These are phyloP conservation scores for Combretum micranthum DNA, from an alignment of 345 rosid genomes.

Conservation along the genomic window DNA sequence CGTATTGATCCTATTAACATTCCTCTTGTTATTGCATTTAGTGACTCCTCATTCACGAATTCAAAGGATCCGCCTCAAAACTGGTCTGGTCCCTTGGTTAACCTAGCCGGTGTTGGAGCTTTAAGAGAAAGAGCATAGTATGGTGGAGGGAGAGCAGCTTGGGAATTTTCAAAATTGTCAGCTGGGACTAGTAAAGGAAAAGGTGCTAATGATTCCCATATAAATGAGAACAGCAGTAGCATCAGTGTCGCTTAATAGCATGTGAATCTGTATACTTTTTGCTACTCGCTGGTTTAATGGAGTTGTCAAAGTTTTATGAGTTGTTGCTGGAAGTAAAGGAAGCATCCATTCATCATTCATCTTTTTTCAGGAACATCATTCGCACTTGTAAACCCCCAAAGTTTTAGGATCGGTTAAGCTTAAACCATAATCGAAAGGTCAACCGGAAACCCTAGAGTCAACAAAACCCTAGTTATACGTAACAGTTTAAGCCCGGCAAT, in stretches of 20 bases:
- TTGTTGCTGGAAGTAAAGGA: too few species aligned
- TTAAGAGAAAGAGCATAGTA: slow-evolving; percentile 54
- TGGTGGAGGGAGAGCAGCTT: slow-evolving; percentile 17
- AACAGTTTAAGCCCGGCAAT: too few species aligned
- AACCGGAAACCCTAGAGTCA: too few species aligned
- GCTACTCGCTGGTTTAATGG: too few species aligned
- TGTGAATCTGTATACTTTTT: not conserved
- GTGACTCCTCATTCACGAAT: slow-evolving; percentile 40
- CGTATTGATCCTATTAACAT: slow-evolving; percentile 38
- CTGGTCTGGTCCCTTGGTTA: slow-evolving; percentile 63
- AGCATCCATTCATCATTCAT: too few species aligned
- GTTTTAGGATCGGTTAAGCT: too few species aligned
- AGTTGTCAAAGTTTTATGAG: too few species aligned
- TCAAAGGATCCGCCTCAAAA: slow-evolving; percentile 50
- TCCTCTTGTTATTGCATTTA: slow-evolving; percentile 48
- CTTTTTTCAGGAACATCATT: too few species aligned
- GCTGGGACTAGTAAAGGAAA: slow-evolving; percentile 37
- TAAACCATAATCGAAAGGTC: too few species aligned
- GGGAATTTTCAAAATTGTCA: slow-evolving; percentile 27
- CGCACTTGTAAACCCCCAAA: too few species aligned
- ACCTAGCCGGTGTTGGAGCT: slow-evolving; percentile 30
- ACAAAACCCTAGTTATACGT: too few species aligned
- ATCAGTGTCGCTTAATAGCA: slow-evolving; percentile 25
- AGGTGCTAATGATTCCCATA: slow-evolving; percentile 26
- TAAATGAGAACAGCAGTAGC: slow-evolving; percentile 49